phyloP scores from a whole-genome alignment of 2,329 filamentous ascomycete genomes.

The Immersiporthe knoxdaviesiana region DNA sequence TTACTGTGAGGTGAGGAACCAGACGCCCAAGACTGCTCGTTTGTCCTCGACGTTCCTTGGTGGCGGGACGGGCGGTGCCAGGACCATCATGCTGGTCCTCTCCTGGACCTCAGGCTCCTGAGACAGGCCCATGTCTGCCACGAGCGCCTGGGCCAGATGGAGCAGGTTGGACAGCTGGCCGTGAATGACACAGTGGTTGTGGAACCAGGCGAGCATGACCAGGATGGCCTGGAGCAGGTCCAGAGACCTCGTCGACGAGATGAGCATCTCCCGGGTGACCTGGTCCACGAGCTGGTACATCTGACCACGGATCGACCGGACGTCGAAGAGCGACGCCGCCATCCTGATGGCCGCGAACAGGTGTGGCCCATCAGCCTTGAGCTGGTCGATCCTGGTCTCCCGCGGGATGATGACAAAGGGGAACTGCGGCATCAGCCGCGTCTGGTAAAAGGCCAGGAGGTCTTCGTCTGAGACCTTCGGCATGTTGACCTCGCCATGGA shows the following conservation, averaged over 20 bases:
- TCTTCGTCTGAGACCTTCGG: conserved; percentile 51
- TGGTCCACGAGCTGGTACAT: conserved; percentile 52
- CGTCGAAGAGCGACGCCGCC: conserved; percentile 52
- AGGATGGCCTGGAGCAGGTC: conserved; percentile 55
- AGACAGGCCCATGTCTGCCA: conserved; percentile 52
- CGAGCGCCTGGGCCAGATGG: conserved; percentile 50
- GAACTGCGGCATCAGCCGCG: conserved; percentile 46
- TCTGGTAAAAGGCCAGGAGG: conserved; percentile 49
- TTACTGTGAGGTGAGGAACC: conserved; percentile 58
- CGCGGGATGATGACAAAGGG: conserved; percentile 53
- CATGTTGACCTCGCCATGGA: conserved; percentile 43
- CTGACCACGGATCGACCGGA: conserved; percentile 53
- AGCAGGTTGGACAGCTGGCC: conserved; percentile 56
- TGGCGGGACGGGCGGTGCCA: conserved; percentile 43
- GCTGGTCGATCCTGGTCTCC: conserved; percentile 40
- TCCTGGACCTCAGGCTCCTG: conserved; percentile 46
- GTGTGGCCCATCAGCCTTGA: conserved; percentile 49
- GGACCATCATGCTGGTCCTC: conserved; percentile 47
- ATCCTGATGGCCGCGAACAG: conserved; percentile 54
- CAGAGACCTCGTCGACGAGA: conserved; percentile 53
- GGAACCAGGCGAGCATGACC: conserved; percentile 55
- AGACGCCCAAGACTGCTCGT: conserved; percentile 55
- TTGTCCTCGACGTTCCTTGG: conserved; percentile 55
- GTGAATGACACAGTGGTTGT: conserved; percentile 58
- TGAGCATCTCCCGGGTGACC: conserved; percentile 52